phyloP scores from a whole-genome alignment of 2,329 filamentous ascomycete species.

The Pseudohalonectria lignicola region DNA sequence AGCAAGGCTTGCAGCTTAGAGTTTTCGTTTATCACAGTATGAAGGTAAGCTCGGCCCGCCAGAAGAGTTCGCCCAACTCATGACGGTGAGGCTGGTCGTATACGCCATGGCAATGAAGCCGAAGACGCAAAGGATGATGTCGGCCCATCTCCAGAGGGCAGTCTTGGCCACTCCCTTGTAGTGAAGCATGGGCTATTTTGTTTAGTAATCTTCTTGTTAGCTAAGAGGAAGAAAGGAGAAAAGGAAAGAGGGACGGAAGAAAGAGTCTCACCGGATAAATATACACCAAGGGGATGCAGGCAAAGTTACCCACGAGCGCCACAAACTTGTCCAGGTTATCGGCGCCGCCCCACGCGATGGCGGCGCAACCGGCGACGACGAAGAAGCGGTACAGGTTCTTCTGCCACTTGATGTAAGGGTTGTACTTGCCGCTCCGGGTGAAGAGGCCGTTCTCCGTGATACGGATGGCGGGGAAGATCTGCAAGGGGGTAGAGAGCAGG shows the following conservation, averaged over 20 bases:
- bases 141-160: constrained; percentile 54
- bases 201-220: constrained; percentile 19
- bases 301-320: constrained; percentile 90
- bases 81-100: constrained; percentile 75
- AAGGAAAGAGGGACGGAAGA: background rate
- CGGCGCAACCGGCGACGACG: constrained; percentile 74
- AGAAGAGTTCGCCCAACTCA: constrained; percentile 65
- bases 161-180: constrained; percentile 67
- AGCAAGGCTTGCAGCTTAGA: too few species aligned
- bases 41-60: constrained; percentile 30
- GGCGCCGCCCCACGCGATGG: constrained; percentile 85
- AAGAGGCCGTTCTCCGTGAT: constrained; percentile 94
- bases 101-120: constrained; percentile 84
- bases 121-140: constrained; percentile 69
- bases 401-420: constrained; percentile 98
- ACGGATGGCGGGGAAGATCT: constrained; percentile 95
- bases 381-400: constrained; percentile 97
- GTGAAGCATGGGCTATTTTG: constrained; percentile 80
- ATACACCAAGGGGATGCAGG: constrained; percentile 92
- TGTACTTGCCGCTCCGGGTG: constrained; percentile 91
- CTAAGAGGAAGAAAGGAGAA: background rate
- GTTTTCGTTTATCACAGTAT: constrained; percentile 48
- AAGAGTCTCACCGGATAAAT: constrained; percentile 95
- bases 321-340: constrained; percentile 97
- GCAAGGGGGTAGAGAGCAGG: constrained; percentile 83